phyloP scores from a whole-genome alignment of 768 basidiomycete genomes.

The Coprinellus micaceus region DNA sequence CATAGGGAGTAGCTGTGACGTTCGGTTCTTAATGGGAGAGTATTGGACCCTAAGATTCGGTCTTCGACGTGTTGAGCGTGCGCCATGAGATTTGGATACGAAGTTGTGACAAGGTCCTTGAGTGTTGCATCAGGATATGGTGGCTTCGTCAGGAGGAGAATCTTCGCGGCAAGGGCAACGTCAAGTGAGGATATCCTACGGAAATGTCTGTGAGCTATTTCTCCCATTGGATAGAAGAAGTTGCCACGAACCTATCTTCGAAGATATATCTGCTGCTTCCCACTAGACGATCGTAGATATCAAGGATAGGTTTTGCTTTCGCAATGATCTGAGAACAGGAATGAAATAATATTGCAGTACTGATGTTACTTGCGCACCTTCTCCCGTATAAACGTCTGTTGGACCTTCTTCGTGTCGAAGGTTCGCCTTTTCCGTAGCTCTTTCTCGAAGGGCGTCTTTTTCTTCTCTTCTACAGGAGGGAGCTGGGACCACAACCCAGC shows the following conservation, averaged over 20 bases:
- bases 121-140: conserved; percentile 62
- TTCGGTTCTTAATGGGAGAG: conserved; percentile 12
- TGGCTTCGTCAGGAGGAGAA: conserved; percentile 55
- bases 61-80: conserved; percentile 54
- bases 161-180: conserved; percentile 62
- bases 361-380: conserved; percentile 39
- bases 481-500: conserved; percentile 57
- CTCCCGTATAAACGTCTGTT: conserved; percentile 59
- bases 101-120: conserved; percentile 47
- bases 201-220: conserved; percentile 9
- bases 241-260: conserved; percentile 40
- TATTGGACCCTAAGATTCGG: conserved; percentile 21
- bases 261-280: conserved; percentile 49
- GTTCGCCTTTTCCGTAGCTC: conserved; percentile 27
- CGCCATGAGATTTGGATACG: conserved; percentile 53
- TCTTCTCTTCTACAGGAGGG: conserved; percentile 38
- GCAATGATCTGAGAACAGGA: conserved; percentile 46
- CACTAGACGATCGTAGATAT: conserved; percentile 56
- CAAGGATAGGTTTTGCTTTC: conserved; percentile 54
- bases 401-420: conserved; percentile 31
- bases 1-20: conserved; percentile 21
- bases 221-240: not conserved
- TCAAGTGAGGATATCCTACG: conserved; percentile 59
- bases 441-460: conserved; percentile 41
- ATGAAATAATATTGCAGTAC: not conserved